Base-by-base conservation (phyloP, 192 early-diverging fungal genomes). In the Umbelopsis isabellina region DNA sequence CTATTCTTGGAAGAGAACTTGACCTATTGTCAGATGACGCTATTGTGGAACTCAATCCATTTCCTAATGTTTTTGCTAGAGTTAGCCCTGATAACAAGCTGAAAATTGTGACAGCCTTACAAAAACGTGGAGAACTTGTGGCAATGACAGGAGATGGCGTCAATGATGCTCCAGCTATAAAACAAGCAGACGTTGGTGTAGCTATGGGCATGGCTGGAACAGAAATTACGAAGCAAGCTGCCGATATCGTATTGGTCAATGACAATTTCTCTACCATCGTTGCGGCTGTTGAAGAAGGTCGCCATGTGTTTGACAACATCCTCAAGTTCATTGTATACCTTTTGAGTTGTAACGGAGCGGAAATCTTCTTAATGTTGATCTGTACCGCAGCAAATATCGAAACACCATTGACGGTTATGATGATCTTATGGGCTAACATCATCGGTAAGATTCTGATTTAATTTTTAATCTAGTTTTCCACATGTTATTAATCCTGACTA, bases 281-380 rank as follows among this genome's bases (percentile, higher is more conserved):
- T 3, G 87, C 86, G 15, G 95, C 96, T 12, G 91, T 98, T 15
- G 85, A 89, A 65, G 94, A 97, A 78, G 97, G 97, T 49, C 86
- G 97, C 21, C 90, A 89, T 46, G 94, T 98, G 21, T 98, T 95
- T 84, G 95, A 96, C 83, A 98, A 98, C 83, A 98, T 98, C 79
- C 83, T 92, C 61, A 98, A 98, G 84, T 98, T 98, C 65, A 91
- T 98, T 72, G 89, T 98, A n/a, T 96, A 98, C 75, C 85, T 98
- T 64, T 72, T 97, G 52, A 90, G 88, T 72, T 96, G 95, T 83
- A 98, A 98, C 77, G 91, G 91, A 48, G 94, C 95, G 46, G 96
- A 98, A 83, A 94, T 98, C 69, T 89, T 96, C 68, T 76, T 97
- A 67, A 89, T 94, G 84, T 73, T 98, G 49, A 82, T 91, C 70